Conservation (phyloP, 139 green algal species). For the Chlamydomonas incerta region DNA sequence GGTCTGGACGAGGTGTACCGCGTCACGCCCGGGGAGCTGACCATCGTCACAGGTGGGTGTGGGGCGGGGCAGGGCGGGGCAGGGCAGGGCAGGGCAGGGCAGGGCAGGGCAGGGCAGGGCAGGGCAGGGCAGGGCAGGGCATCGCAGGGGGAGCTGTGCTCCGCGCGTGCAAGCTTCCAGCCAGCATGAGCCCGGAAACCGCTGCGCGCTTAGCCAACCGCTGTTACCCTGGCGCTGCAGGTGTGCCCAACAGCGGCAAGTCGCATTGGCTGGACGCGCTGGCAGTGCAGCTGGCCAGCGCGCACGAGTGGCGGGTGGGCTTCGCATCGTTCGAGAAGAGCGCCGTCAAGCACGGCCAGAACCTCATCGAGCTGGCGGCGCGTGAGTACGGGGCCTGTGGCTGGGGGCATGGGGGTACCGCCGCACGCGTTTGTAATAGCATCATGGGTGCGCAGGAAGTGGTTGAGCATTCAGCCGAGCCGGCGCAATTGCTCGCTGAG, state of each 20-base stretch:
- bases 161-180: too few species aligned
- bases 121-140: not conserved
- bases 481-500: too few species aligned
- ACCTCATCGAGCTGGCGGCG: slow-evolving; percentile 58
- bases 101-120: too few species aligned
- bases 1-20: slow-evolving; percentile 86
- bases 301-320: slow-evolving; percentile 86
- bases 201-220: not conserved
- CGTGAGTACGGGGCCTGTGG: slow-evolving; percentile 34
- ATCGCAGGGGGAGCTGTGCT: too few species aligned
- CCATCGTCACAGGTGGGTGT: slow-evolving; percentile 85
- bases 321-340: slow-evolving; percentile 94
- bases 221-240: not conserved
- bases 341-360: slow-evolving; percentile 32
- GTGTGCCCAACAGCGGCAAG: slow-evolving; percentile 97
- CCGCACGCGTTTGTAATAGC: too few species aligned
- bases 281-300: slow-evolving; percentile 84
- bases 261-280: slow-evolving; percentile 97
- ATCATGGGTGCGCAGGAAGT: too few species aligned
- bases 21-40: slow-evolving; percentile 90
- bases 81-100: not conserved
- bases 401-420: too few species aligned
- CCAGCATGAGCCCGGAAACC: too few species aligned
- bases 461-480: too few species aligned
- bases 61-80: not conserved